Evolutionary conservation across 2,329 filamentous ascomycete species (phyloP), one percentile per base, ranked within the genome.

Genomic region (Aspergillus fumigatus): DNA sequence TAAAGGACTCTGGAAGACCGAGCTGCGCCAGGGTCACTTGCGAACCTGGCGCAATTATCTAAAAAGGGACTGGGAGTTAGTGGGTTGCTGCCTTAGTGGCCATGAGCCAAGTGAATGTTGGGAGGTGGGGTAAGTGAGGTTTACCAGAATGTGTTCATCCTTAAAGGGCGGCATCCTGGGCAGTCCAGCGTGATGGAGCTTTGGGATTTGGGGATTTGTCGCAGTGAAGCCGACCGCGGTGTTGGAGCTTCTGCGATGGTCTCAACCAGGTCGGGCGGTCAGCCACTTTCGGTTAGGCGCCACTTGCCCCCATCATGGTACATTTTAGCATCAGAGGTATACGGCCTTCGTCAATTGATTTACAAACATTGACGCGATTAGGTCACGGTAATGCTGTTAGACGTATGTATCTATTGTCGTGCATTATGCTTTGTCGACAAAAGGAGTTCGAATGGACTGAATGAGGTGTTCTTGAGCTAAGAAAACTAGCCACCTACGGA

Each of bases 1-100:
- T 96, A 73, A 97, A 88, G n/a, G 85, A 87, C 79, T 97, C 92
- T 66, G 86, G 87, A 66, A 94, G 88, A 52, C 92, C 92, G 43
- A 96, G 84, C 82, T 96, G 92, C 64, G 92, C 92, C 78, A 96
- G 85, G 57, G 92, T 96, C 62, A 88, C 93, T 76, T 89, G 87
- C 73, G 92, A 96, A 70, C 92, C 92, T 52, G 81, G 81, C 66
- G 78, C 78, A 70, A 83, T 80, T 63, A 80, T 73, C 78, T 80
- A 55, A n/a, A 55, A 48, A 25, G 27, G 10, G 45, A 48, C 27
- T 1, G 11, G 59, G 51, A 59, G 61, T 49, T 47, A 9, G n/a
- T 21, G 35, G 14, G 25, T 17, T 25, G 48, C 53, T 51, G 55
- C 41, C 48, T 17, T 55, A 23, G 43, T 19, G 7, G 5, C 32